Evolutionary conservation across 2,329 filamentous ascomycete species (phyloP).

Genomic region (Colletotrichum spaethianum): DNA sequence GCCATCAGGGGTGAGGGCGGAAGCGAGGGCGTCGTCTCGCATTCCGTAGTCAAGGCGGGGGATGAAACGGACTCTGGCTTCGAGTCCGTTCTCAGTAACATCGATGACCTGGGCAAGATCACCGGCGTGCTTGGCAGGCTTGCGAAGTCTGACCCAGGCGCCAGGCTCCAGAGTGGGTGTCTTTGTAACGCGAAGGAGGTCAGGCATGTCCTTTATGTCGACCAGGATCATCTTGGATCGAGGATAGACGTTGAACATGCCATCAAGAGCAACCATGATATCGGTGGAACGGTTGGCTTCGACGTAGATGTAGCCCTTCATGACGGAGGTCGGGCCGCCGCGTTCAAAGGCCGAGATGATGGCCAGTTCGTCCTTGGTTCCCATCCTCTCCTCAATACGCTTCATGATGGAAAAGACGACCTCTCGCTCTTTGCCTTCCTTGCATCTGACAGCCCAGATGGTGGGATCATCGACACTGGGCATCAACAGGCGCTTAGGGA

Average conservation of each 20-base stretch:
- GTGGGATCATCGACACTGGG: constrained; percentile 95
- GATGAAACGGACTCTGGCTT: constrained; percentile 88
- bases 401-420: constrained; percentile 91
- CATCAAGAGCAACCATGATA: constrained; percentile 85
- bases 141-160: constrained; percentile 91
- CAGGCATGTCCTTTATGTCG: constrained; percentile 97
- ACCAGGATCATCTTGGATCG: constrained; percentile 89
- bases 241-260: constrained; percentile 90
- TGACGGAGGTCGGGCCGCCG: constrained; percentile 80
- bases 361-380: constrained; percentile 83
- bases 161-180: constrained; percentile 87
- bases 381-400: constrained; percentile 84
- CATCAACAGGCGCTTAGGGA: constrained; percentile 88
- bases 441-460: constrained; percentile 95
- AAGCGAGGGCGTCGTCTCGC: constrained; percentile 77
- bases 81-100: constrained; percentile 92
- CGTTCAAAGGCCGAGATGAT: constrained; percentile 96
- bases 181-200: constrained; percentile 91
- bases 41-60: constrained; percentile 93
- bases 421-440: constrained; percentile 95
- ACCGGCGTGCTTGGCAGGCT: constrained; percentile 84
- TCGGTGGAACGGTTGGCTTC: constrained; percentile 91
- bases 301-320: constrained; percentile 96
- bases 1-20: constrained; percentile 64
- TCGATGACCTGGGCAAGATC: constrained; percentile 94